Evolutionary conservation across 2,329 filamentous ascomycete genomes (phyloP), one percentile per base, ranked within the genome.

Genomic region (Colletotrichum sp.): DNA sequence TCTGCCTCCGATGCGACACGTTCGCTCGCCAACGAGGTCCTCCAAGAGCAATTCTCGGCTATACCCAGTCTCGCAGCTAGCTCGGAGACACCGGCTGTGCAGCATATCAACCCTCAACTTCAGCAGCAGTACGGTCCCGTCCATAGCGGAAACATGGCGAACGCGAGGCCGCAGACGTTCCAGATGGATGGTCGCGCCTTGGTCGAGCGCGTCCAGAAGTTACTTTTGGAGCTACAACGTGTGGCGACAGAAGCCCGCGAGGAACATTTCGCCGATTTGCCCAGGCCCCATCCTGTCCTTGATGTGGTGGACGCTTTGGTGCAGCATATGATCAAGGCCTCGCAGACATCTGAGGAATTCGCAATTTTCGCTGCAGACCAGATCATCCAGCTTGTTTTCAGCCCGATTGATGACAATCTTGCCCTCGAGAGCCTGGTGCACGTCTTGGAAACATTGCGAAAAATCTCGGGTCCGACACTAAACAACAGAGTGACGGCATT

Each of bases 241-340:
- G 87, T 88, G 9, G 88, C 91, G 12, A 86, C 85, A 3, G 88
- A 89, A 78, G 87, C 88, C 8, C 85, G 86, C 0, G 91, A 93
- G 79, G 89, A 92, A 67, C 92, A 93, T 78, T 93, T 92, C 77
- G 80, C 84, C 26, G 91, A 92, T 36, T 84, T 94, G 30, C 91
- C 91, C 5, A 85, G 91, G 24, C 88, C 90, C 10, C 90, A 93
- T 79, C 84, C 88, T 6, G 88, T 93, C 12, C 82, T 93, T n/a
- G 92, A 93, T 71, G 86, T 92, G 13, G 88, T 93, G 13, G 92
- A 94, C 82, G 89, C 90, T 1, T 84, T 93, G 43, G 89, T 92
- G 8, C 89, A 91, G 80, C 85, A 91, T 18, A 90, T 93, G 74
- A 93, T 93, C 81, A 92, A 92, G 82, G 90, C 88, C 3, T 90